Conservation (phyloP, 768 basidiomycete species). For the Lentinula guzmanii region DNA sequence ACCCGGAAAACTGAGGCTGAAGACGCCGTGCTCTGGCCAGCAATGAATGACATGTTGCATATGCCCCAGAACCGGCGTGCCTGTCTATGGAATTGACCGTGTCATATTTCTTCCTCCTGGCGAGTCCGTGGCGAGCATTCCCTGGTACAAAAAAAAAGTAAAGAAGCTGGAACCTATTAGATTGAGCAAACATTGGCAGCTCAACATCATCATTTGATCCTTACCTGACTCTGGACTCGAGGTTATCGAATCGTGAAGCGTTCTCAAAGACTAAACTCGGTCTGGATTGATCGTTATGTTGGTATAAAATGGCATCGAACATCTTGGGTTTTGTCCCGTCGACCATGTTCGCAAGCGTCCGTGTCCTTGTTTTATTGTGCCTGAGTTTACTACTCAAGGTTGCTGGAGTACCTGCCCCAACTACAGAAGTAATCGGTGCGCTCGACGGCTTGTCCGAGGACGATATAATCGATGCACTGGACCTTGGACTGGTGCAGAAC, state of each 20-base stretch:
- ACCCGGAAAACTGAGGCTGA: neutral
- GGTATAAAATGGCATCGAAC: neutral
- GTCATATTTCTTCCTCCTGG: neutral
- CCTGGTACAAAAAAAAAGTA: neutral
- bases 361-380: neutral
- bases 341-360: neutral
- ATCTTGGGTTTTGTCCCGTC: neutral
- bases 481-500: slow-evolving; percentile 31
- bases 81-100: neutral
- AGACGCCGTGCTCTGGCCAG: neutral
- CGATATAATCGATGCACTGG: slow-evolving; percentile 32
- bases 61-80: neutral
- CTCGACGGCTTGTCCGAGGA: slow-evolving; percentile 22
- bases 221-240: neutral
- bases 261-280: neutral
- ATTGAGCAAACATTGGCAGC: neutral
- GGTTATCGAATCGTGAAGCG: neutral
- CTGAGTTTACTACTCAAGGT: slow-evolving; percentile 17
- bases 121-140: neutral
- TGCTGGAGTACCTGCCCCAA: slow-evolving; percentile 12
- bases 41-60: neutral
- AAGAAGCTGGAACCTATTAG: neutral
- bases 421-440: slow-evolving; percentile 2
- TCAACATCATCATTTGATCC: neutral
- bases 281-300: neutral